phyloP scores from a whole-genome alignment of 2,329 filamentous ascomycete species.

The Beauveria sp. region DNA sequence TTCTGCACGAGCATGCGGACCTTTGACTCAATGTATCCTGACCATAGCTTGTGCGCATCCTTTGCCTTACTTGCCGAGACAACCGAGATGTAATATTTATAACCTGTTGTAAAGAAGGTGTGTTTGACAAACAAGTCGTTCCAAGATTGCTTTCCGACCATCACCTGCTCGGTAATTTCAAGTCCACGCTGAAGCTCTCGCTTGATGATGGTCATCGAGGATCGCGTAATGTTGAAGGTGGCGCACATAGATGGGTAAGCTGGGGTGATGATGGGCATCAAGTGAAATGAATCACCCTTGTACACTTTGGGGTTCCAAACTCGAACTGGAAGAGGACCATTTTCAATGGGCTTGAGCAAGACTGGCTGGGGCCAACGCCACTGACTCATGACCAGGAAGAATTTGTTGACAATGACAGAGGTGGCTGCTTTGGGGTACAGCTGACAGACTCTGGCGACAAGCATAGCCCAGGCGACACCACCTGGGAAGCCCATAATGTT shows the following conservation, averaged over 20 bases:
- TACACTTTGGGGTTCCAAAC: conserved; percentile 94
- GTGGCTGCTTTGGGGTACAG: conserved; percentile 89
- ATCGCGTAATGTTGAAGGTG: conserved; percentile 86
- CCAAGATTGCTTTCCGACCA: conserved; percentile 70
- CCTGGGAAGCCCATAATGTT: conserved; percentile 96
- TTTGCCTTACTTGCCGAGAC: conserved; percentile 75
- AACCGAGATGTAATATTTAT: conserved; percentile 93
- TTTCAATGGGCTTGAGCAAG: conserved; percentile 79
- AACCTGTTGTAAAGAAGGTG: conserved; percentile 85
- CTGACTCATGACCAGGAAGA: conserved; percentile 83
- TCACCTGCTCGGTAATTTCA: conserved; percentile 72
- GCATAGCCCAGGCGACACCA: conserved; percentile 96
- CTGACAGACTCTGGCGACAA: conserved; percentile 92
- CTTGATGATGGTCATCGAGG: conserved; percentile 77
- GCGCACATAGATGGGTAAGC: conserved; percentile 98
- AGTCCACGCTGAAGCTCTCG: conserved; percentile 73
- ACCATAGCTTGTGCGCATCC: conserved; percentile 80
- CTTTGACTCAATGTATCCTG: conserved; percentile 89
- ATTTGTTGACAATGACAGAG: conserved; percentile 83
- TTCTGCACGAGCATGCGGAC: conserved; percentile 77
- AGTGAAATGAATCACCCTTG: conserved; percentile 70
- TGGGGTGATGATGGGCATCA: conserved; percentile 98
- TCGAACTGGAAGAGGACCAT: conserved; percentile 69
- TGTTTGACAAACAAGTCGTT: conserved; percentile 84
- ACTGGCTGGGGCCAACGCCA: conserved; percentile 97